These are phyloP conservation scores for Colletotrichum salicis DNA, from an alignment of 2,329 filamentous ascomycete species.

Conservation along the genomic window DNA sequence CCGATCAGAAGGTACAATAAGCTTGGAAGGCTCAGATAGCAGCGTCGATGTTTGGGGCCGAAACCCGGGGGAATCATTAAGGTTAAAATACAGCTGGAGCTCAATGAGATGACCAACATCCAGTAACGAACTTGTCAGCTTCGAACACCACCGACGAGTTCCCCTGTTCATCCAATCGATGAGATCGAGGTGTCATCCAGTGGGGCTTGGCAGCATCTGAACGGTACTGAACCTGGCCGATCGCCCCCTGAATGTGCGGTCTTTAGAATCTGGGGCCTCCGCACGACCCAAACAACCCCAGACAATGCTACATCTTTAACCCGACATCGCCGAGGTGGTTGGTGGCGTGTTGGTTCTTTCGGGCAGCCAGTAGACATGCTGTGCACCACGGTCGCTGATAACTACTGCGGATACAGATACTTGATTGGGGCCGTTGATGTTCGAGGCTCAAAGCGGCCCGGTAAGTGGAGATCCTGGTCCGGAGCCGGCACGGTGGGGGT, in stretches of 20 bases:
- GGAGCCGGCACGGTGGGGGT: neutral
- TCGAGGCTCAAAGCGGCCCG: neutral
- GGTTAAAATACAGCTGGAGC: neutral
- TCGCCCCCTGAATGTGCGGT: neutral
- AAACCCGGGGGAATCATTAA: neutral
- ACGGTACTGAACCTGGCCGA: neutral
- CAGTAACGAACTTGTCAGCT: neutral
- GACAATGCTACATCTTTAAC: constrained; percentile 21
- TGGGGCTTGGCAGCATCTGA: constrained; percentile 12
- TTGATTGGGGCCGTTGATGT: neutral
- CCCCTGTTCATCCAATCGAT: neutral
- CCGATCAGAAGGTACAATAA: neutral
- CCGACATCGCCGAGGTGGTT: constrained; percentile 14
- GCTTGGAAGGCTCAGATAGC: neutral
- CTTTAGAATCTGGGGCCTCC: constrained; percentile 4
- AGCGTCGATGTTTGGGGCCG: too few species aligned
- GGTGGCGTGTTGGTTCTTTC: neutral
- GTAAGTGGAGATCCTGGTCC: neutral
- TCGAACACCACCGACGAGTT: neutral
- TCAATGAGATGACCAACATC: neutral
- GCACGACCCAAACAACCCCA: constrained; percentile 5
- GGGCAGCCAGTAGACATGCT: too few species aligned
- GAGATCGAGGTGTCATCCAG: constrained; percentile 15
- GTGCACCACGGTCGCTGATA: too few species aligned
- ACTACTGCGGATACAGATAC: neutral